These are phyloP conservation scores for Eremochloa ophiuroides DNA, from an alignment of 176 grass and related monocot species.

Conservation along the genomic window DNA sequence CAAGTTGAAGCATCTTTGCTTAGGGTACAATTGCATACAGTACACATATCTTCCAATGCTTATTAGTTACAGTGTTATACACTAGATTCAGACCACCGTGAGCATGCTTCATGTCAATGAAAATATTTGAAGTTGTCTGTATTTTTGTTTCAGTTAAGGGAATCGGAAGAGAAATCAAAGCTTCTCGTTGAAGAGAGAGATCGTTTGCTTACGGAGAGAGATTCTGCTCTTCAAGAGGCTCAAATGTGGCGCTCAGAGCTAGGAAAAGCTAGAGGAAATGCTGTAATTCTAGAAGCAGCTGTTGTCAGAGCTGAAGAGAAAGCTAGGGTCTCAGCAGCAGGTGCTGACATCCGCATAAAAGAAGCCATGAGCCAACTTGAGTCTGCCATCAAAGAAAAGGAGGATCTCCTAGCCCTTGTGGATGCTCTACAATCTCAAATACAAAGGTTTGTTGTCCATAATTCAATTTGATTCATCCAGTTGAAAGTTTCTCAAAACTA, in stretches of 20 bases:
- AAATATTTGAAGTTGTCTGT: slow-evolving; percentile 1
- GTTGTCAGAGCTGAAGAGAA: slow-evolving; percentile 92
- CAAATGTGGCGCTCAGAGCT: slow-evolving; percentile 81
- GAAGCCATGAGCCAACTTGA: slow-evolving; percentile 62
- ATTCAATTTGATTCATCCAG: not conserved
- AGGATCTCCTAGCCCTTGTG: slow-evolving; percentile 63
- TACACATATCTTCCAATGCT: not conserved
- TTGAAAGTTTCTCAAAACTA: not conserved
- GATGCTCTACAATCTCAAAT: slow-evolving; percentile 59
- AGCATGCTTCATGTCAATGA: slow-evolving; percentile 14
- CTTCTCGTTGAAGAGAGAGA: slow-evolving; percentile 71
- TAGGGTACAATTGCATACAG: slow-evolving; percentile 45
- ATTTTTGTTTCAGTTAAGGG: slow-evolving; percentile 51
- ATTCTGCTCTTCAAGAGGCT: slow-evolving; percentile 87
- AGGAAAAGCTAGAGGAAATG: slow-evolving; percentile 95
- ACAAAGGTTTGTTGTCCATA: slow-evolving; percentile 45
- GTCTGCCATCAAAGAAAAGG: slow-evolving; percentile 62
- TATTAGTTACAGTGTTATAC: slow-evolving; percentile 10
- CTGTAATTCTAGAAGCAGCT: slow-evolving; percentile 88
- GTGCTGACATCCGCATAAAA: slow-evolving; percentile 47
- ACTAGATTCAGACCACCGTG: not conserved
- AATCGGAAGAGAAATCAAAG: slow-evolving; percentile 63
- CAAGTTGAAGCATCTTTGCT: slow-evolving; percentile 49
- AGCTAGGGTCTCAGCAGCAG: slow-evolving; percentile 58
- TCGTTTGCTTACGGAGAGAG: slow-evolving; percentile 62